A percentile compares a stretch with the other conserved stretches of the same genome.
Evolutionary conservation across 192 early-diverging fungal species (phyloP).

Genomic region (Diversispora eburnea): DNA sequence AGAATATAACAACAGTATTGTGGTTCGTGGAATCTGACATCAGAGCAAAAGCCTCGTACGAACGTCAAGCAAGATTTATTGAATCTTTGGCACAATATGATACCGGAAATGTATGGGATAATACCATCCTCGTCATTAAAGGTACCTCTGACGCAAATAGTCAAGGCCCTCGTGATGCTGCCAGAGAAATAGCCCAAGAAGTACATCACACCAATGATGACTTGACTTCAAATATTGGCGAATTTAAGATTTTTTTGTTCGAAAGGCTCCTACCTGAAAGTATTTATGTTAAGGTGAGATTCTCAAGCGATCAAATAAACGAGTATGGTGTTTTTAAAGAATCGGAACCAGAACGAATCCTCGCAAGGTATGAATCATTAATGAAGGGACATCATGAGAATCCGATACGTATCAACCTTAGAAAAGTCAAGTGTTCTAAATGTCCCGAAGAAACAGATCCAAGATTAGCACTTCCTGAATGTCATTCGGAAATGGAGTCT

Average conservation of each 20-base stretch:
- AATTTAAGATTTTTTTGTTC: constrained; percentile 3
- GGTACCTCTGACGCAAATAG: neutral
- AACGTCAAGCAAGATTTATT: constrained; percentile 21
- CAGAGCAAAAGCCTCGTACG: neutral
- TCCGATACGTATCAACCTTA: neutral
- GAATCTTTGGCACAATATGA: constrained; percentile 9
- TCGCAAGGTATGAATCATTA: neutral
- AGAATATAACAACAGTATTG: constrained; percentile 10
- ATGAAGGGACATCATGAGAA: neutral
- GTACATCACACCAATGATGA: neutral
- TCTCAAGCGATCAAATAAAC: constrained; percentile 4
- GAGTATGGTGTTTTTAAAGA: constrained; percentile 1
- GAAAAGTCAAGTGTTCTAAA: constrained; percentile 6
- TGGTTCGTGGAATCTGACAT: constrained; percentile 3
- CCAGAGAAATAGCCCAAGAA: neutral
- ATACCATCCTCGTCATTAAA: constrained; percentile 25
- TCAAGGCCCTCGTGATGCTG: constrained; percentile 8
- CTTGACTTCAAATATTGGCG: neutral
- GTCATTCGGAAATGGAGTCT: neutral
- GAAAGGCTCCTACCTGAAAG: neutral
- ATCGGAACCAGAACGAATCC: constrained; percentile 9
- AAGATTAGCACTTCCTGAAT: neutral
- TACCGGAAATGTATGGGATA: constrained; percentile 27
- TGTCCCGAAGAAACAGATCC: constrained; percentile 23
- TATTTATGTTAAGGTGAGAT: neutral